phyloP scores from a whole-genome alignment of 139 green algal genomes.

The Trebouxia sp. region DNA sequence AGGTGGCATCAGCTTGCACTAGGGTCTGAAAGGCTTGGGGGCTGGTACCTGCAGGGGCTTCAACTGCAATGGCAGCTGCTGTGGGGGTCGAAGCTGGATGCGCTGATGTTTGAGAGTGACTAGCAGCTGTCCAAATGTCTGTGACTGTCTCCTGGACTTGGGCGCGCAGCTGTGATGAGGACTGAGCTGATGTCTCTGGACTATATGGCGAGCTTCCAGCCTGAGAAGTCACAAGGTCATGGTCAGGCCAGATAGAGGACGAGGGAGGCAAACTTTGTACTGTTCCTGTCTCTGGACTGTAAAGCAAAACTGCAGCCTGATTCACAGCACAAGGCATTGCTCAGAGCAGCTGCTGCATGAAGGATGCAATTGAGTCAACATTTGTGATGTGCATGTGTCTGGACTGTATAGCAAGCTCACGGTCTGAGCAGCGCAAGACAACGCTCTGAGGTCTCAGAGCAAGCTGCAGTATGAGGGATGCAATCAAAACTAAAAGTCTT shows the following conservation, averaged over 20 bases:
- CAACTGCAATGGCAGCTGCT: neutral
- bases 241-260: too few species aligned
- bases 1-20: neutral
- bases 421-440: too few species aligned
- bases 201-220: neutral
- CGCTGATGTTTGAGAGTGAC: too few species aligned
- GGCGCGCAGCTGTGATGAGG: neutral
- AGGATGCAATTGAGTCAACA: too few species aligned
- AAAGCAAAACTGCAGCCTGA: neutral
- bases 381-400: too few species aligned
- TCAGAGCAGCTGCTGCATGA: too few species aligned
- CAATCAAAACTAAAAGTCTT: too few species aligned
- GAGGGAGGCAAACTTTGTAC: too few species aligned
- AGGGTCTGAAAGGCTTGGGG: neutral
- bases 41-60: neutral
- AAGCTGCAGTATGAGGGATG: too few species aligned
- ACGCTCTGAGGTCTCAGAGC: too few species aligned
- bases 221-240: neutral
- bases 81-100: neutral
- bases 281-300: too few species aligned
- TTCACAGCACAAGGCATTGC: neutral
- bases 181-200: neutral
- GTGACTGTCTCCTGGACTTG: conserved; percentile 4
- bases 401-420: too few species aligned
- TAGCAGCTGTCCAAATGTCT: conserved; percentile 8